Percentiles rank a stretch among this genome's conserved stretches.
Evolutionary conservation across 306 rosid genomes (phyloP).

Genomic region (Glycine tomentella): DNA sequence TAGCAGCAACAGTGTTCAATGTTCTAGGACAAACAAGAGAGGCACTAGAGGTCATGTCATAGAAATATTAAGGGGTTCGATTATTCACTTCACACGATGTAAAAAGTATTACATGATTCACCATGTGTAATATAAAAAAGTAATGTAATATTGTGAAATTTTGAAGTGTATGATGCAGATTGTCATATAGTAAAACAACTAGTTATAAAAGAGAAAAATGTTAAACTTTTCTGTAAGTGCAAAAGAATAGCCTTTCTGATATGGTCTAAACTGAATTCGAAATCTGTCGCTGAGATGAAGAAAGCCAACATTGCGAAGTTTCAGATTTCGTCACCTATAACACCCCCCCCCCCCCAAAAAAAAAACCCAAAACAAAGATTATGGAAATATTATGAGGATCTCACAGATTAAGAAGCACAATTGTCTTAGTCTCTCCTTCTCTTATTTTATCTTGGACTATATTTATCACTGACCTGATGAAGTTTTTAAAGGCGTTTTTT

Average conservation of each 20-base stretch:
- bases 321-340: no score
- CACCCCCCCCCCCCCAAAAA: no score
- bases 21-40: constrained; percentile 87
- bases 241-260: not conserved
- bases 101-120: constrained; percentile 35
- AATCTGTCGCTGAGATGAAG: no score
- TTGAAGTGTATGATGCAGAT: constrained; percentile 8
- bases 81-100: constrained; percentile 31
- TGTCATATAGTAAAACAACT: constrained; percentile 30
- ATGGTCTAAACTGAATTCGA: no score
- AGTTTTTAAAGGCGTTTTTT: no score
- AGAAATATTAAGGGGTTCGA: not conserved
- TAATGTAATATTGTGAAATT: constrained; percentile 29
- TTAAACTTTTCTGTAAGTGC: not conserved
- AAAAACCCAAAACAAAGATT: no score
- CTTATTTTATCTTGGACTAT: no score
- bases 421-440: no score
- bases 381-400: no score
- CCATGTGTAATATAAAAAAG: constrained; percentile 26
- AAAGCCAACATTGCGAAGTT: no score
- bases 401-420: no score
- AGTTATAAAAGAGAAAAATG: not conserved
- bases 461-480: no score
- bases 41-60: constrained; percentile 83
- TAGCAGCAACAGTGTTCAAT: constrained; percentile 94